A percentile compares a stretch with the other conserved stretches of the same genome.
phyloP scores from a whole-genome alignment of 352 stramenopile species.

The Globisporangium heterothallicum region DNA sequence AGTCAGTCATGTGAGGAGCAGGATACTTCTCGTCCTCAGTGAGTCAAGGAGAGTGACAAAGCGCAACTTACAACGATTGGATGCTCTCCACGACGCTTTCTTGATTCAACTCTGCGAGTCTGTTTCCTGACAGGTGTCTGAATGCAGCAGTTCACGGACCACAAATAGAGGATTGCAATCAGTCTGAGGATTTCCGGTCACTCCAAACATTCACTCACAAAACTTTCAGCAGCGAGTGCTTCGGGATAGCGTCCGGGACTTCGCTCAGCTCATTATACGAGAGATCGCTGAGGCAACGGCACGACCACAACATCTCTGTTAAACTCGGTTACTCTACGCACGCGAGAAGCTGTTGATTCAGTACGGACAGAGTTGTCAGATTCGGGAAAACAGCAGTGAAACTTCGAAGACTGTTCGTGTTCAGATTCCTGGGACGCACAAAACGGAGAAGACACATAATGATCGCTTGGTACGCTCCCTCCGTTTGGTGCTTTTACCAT shows the following conservation, averaged over 20 bases:
- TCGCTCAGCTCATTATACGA: conserved; percentile 1
- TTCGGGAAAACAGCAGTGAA: conserved; percentile 7
- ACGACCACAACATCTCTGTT: no score
- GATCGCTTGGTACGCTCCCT: no score
- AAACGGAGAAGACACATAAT: background rate
- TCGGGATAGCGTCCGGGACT: background rate
- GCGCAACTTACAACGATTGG: background rate
- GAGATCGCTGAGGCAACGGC: no score
- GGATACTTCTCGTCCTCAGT: no score
- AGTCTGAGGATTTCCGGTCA: no score
- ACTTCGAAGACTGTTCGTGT: background rate
- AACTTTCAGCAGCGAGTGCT: background rate
- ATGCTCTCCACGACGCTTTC: background rate
- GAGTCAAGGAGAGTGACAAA: no score
- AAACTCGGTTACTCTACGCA: no score
- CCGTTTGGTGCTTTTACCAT: no score
- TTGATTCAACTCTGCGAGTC: background rate
- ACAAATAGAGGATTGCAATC: background rate
- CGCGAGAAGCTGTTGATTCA: no score
- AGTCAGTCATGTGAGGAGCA: no score
- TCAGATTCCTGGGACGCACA: background rate
- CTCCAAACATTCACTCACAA: conserved; percentile 1
- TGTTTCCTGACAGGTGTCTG: conserved; percentile 1
- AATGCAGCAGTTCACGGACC: background rate
- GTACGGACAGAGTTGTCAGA: conserved; percentile 6